phyloP scores from a whole-genome alignment of 2,329 filamentous ascomycete species.

The Penicillium rolfsii region DNA sequence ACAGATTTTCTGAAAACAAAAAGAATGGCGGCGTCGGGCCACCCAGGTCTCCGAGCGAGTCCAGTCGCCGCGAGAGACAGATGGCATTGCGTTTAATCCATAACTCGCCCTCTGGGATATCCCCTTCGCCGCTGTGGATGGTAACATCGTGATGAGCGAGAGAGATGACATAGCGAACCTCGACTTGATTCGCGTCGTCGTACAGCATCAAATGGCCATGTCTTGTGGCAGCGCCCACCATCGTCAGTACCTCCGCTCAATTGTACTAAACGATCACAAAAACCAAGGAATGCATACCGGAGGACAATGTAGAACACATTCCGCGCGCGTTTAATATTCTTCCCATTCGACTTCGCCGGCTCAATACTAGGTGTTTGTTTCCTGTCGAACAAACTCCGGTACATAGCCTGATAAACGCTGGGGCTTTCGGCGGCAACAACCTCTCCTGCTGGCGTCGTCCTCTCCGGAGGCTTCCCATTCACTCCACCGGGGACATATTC shows the following conservation, averaged over 20 bases:
- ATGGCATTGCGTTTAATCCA: conserved; percentile 95
- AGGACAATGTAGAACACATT: conserved; percentile 94
- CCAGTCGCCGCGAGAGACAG: conserved; percentile 69
- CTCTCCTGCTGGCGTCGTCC: conserved; percentile 77
- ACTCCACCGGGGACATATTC: conserved; percentile 91
- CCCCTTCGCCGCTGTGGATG: conserved; percentile 77
- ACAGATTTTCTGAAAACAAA: conserved; percentile 92
- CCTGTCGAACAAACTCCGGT: conserved; percentile 90
- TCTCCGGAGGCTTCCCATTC: conserved; percentile 89
- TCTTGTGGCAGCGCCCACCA: conserved; percentile 48
- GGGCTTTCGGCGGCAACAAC: conserved; percentile 79
- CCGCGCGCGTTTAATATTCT: conserved; percentile 63
- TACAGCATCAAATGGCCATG: conserved; percentile 97
- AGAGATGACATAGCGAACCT: conserved; percentile 94
- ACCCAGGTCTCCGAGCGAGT: conserved; percentile 56
- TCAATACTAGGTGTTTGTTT: conserved; percentile 63
- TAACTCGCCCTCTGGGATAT: conserved; percentile 85
- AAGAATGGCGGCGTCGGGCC: conserved; percentile 80
- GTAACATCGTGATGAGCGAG: conserved; percentile 81
- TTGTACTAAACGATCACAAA: background rate
- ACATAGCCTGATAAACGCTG: conserved; percentile 98
- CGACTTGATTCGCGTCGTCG: conserved; percentile 90
- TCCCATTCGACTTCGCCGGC: conserved; percentile 53
- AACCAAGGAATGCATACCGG: conserved; percentile 58
- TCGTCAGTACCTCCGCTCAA: conserved; percentile 22